Percentiles rank a stretch among this genome's conserved stretches.
phyloP scores from a whole-genome alignment of 768 basidiomycete genomes.

The Coprinopsis cinerea region DNA sequence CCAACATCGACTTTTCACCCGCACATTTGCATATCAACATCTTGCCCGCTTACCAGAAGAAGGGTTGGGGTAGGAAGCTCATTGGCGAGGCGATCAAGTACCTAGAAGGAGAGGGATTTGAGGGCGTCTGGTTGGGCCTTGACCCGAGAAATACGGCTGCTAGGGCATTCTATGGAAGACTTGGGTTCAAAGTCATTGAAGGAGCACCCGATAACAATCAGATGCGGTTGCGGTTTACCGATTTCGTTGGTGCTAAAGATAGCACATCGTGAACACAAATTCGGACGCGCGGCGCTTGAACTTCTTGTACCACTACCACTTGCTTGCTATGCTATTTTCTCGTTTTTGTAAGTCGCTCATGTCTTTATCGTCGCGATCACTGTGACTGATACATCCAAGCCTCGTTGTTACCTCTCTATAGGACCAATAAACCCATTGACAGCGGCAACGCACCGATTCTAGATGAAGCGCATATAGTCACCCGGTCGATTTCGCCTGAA shows the following conservation, averaged over 20 bases:
- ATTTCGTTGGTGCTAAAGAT: conserved; percentile 18
- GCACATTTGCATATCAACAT: conserved; percentile 78
- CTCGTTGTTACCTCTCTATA: background rate
- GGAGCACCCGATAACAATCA: conserved; percentile 42
- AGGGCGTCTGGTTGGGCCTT: conserved; percentile 63
- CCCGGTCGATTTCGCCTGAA: background rate
- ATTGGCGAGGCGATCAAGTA: conserved; percentile 49
- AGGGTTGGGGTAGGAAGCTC: conserved; percentile 66
- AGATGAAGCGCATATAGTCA: background rate
- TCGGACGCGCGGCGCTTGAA: background rate
- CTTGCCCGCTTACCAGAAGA: conserved; percentile 56
- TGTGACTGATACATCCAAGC: background rate
- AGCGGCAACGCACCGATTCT: too few relatives aligned
- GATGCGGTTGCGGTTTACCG: conserved; percentile 50
- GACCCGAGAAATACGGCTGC: conserved; percentile 59
- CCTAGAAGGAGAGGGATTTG: conserved; percentile 39
- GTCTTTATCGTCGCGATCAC: too few relatives aligned
- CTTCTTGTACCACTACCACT: background rate
- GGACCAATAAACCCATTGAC: background rate
- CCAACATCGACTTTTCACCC: conserved; percentile 57
- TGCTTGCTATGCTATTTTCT: background rate
- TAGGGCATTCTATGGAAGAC: conserved; percentile 50
- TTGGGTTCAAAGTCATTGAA: conserved; percentile 57
- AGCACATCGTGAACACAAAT: background rate
- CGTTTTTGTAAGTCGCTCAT: background rate